Conservation (phyloP, 495 filamentous ascomycete genomes). For the Penicillium steckii region DNA sequence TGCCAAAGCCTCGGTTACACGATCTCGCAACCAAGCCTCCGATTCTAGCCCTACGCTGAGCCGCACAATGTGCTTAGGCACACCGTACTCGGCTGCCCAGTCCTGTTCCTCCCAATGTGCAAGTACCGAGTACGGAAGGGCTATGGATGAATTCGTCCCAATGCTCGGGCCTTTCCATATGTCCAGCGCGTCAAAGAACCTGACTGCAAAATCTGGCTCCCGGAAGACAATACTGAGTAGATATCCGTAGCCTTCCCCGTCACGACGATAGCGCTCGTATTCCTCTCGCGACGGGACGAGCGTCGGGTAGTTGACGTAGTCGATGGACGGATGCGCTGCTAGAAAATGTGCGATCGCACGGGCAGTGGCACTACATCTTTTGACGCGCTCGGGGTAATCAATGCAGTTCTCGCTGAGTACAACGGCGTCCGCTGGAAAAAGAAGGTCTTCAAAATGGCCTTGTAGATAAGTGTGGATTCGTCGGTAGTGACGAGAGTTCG, state of each 20-base stretch:
- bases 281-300: background rate
- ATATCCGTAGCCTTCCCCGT: constrained; percentile 19
- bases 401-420: constrained; percentile 12
- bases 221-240: constrained; percentile 18
- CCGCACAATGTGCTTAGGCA: constrained; percentile 18
- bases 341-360: constrained; percentile 9
- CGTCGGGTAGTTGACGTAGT: constrained; percentile 16
- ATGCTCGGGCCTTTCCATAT: constrained; percentile 24
- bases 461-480: constrained; percentile 1
- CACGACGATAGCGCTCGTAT: constrained; percentile 16
- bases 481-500: constrained; percentile 5
- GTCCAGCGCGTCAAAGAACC: constrained; percentile 21
- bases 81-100: constrained; percentile 19
- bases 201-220: constrained; percentile 8
- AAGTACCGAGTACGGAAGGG: constrained; percentile 15
- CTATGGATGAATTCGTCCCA: constrained; percentile 24
- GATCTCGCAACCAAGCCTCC: no score
- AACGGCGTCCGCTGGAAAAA: constrained; percentile 18
- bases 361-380: constrained; percentile 12
- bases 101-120: constrained; percentile 18
- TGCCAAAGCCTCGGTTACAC: no score
- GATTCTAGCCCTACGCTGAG: constrained; percentile 26
- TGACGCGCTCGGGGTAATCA: constrained; percentile 17
- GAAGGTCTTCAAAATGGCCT: constrained; percentile 9
- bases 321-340: constrained; percentile 9